Conservation (phyloP, 2,329 filamentous ascomycete species). For the Myotisia sp. region DNA sequence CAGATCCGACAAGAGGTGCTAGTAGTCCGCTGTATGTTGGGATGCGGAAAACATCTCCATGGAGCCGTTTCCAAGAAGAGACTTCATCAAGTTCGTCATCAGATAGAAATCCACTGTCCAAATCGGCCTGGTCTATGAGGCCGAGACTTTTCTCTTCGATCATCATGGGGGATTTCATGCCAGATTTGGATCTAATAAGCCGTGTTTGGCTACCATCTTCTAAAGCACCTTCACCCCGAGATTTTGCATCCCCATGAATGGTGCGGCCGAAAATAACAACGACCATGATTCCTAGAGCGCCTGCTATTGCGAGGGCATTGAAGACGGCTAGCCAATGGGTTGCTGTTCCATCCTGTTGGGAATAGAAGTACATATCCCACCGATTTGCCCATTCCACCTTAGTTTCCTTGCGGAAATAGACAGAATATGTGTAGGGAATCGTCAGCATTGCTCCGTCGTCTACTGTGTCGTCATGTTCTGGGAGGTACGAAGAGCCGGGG, state of each 20-base stretch:
- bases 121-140: conserved; percentile 34
- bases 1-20: conserved; percentile 69
- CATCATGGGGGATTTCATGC: conserved; percentile 30
- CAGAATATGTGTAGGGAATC: conserved; percentile 76
- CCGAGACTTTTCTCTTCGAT: conserved; percentile 45
- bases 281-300: conserved; percentile 62
- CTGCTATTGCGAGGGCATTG: conserved; percentile 73
- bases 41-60: conserved; percentile 73
- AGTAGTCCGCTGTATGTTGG: conserved; percentile 57
- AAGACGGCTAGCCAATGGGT: conserved; percentile 82
- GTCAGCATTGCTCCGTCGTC: conserved; percentile 53
- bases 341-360: conserved; percentile 65
- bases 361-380: conserved; percentile 83
- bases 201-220: conserved; percentile 52
- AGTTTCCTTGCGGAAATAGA: conserved; percentile 75
- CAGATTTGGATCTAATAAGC: conserved; percentile 34
- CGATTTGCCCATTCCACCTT: conserved; percentile 67
- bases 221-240: conserved; percentile 48
- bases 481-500: conserved; percentile 46
- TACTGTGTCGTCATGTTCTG: conserved; percentile 41
- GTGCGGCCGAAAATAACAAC: conserved; percentile 70
- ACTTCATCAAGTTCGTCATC: conserved; percentile 70
- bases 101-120: conserved; percentile 40
- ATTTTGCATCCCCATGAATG: conserved; percentile 63
- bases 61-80: conserved; percentile 76